A percentile compares a stretch with the other conserved stretches of the same genome.
phyloP scores from a whole-genome alignment of 805 yeast genomes.

The Saturnispora serradocipensis region DNA sequence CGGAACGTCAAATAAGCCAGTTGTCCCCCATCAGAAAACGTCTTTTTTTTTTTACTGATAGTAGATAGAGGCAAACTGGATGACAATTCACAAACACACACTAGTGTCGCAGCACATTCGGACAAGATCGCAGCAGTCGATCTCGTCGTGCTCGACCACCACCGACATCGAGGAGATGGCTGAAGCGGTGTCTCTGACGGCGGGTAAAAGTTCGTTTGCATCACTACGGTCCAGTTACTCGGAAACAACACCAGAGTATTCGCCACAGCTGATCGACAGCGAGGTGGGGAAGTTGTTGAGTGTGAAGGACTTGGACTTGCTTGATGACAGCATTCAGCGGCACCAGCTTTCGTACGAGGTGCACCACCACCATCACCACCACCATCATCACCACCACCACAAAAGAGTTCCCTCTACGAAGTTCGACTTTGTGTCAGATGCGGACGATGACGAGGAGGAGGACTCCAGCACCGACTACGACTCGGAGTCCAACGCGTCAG shows the following conservation, averaged over 20 bases:
- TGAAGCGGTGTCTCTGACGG: neutral
- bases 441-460: conserved; percentile 11
- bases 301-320: conserved; percentile 17
- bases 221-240: conserved; percentile 17
- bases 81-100: conserved; percentile 20
- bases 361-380: neutral
- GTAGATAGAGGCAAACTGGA: conserved; percentile 2
- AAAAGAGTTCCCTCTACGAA: neutral
- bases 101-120: conserved; percentile 1
- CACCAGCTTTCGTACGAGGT: neutral
- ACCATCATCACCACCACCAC: neutral
- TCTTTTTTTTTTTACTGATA: neutral
- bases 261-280: conserved; percentile 22
- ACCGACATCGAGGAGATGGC: conserved; percentile 2
- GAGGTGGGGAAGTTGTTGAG: conserved; percentile 24
- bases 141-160: conserved; percentile 5
- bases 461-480: conserved; percentile 3
- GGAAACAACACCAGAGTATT: conserved; percentile 22
- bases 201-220: conserved; percentile 14
- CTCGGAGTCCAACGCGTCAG: neutral
- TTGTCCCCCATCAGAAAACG: neutral
- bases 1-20: neutral
- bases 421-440: conserved; percentile 7
- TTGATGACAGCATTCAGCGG: conserved; percentile 3
- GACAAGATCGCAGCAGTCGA: neutral